Evolutionary conservation across 805 yeast species (phyloP).

Genomic region (Yarrowia yakushimensis): DNA sequence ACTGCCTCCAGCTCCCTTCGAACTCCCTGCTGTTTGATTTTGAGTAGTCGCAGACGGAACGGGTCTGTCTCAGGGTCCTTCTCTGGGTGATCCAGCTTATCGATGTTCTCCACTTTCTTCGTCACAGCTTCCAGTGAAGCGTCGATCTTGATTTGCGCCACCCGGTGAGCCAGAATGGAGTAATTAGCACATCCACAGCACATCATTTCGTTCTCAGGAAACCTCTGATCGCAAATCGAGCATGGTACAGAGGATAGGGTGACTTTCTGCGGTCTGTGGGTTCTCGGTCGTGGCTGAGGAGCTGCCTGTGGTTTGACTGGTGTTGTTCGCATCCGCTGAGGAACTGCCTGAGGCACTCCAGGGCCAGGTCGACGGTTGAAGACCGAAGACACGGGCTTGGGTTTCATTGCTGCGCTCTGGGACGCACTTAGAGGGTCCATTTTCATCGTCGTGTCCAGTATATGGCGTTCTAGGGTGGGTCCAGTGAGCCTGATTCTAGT

Average conservation of each 20-base stretch:
- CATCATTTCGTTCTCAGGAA: slow-evolving; percentile 17
- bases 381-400: slow-evolving; percentile 23
- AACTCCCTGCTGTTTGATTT: slow-evolving; percentile 4
- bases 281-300: background rate
- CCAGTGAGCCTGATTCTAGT: background rate
- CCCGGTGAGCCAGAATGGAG: slow-evolving; percentile 11
- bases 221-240: slow-evolving; percentile 6
- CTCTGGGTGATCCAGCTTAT: background rate
- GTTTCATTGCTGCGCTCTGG: slow-evolving; percentile 18
- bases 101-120: slow-evolving; percentile 5
- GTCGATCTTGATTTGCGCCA: slow-evolving; percentile 21
- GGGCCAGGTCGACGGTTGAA: slow-evolving; percentile 8
- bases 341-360: slow-evolving; percentile 5
- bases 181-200: slow-evolving; percentile 20
- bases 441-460: background rate
- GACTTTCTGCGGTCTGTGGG: background rate
- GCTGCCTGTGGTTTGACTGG: background rate
- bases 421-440: slow-evolving; percentile 23
- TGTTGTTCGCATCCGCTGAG: background rate
- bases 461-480: background rate
- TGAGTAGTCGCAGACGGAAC: background rate
- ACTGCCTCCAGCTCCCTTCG: background rate
- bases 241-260: background rate
- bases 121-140: slow-evolving; percentile 1
- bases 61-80: background rate